Evolutionary conservation across 2,329 filamentous ascomycete species (phyloP).

Genomic region (Trichoderma koningiopsis): DNA sequence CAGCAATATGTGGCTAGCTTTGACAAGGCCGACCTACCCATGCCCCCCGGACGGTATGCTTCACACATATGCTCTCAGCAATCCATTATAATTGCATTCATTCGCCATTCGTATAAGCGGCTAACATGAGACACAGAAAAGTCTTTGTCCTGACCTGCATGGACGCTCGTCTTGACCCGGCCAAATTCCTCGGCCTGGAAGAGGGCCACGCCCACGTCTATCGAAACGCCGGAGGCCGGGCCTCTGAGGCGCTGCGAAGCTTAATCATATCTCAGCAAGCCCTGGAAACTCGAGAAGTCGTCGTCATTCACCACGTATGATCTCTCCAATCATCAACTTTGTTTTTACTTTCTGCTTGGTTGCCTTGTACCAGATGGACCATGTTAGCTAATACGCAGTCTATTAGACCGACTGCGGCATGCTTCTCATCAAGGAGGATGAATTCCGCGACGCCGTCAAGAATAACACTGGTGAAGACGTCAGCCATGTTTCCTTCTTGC

Average conservation of each 20-base stretch:
- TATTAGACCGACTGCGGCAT: slow-evolving; percentile 53
- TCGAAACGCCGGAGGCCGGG: slow-evolving; percentile 70
- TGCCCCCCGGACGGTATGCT: slow-evolving; percentile 62
- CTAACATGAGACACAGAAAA: slow-evolving; percentile 33
- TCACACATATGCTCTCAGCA: background rate
- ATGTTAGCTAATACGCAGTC: background rate
- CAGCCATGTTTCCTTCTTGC: slow-evolving; percentile 61
- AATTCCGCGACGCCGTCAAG: slow-evolving; percentile 57
- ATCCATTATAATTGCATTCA: background rate
- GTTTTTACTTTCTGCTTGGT: background rate
- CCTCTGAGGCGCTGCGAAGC: slow-evolving; percentile 69
- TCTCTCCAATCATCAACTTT: background rate
- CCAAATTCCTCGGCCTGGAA: slow-evolving; percentile 67
- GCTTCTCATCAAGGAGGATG: slow-evolving; percentile 66
- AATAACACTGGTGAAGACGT: slow-evolving; percentile 59
- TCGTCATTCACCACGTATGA: slow-evolving; percentile 67
- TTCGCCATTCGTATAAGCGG: background rate
- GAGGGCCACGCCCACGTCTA: slow-evolving; percentile 80
- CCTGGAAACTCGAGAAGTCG: slow-evolving; percentile 72
- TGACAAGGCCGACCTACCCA: slow-evolving; percentile 64
- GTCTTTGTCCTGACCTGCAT: slow-evolving; percentile 68
- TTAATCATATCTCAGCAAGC: slow-evolving; percentile 79
- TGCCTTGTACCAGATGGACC: background rate
- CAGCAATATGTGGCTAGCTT: slow-evolving; percentile 65
- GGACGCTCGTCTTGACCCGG: slow-evolving; percentile 74